Base-by-base conservation (phyloP, 1,284 basidiomycete genomes). In the Rhodotorula glutinis region DNA sequence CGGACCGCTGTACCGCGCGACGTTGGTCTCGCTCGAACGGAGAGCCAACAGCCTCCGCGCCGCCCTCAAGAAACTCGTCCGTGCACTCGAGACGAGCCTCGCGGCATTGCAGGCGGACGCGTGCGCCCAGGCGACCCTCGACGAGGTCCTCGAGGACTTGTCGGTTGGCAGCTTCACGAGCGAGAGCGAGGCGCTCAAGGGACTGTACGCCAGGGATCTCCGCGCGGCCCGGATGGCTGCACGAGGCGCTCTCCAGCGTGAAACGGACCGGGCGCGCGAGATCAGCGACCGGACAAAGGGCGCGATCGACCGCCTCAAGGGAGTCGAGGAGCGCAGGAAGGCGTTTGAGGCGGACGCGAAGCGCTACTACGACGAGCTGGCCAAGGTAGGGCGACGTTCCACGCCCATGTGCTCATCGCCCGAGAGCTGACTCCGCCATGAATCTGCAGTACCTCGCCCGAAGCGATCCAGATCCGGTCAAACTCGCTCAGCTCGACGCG, bases 401-500 rank as follows among this genome's bases (percentile, higher is more conserved):
- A 38, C 14, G 14, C 29, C 29, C 29, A 4, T 5, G 3, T n/a
- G 16, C 25, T n/a, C 4, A 19, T 16, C 9, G 13, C 51, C 14
- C 10, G 14, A 17, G 13, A 4, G 33, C 51, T 57, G 16, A 51
- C 43, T 7, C 3, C 41, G 10, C 16, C 19, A 21, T 30, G 30
- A 27, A 21, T 10, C 16, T 54, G 38, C 66, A 75, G 74, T 74
- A 75, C 61, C 69, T 74, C 19, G 41, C 63, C 0, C 65, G 67
- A 14, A 55, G 57, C 9, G 83, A 80, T 53, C 77, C 80, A 16
- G 81, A 83, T 25, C 80, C 81, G 46, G 82, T 80, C 1, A 83
- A 80, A 54, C 80, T 78, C n/a, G 83, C 69, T 0, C 81, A 81
- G 10, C 84, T 73, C 19, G 83, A 80, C 16, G 82, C 84, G 14